Percentiles rank a stretch among this genome's conserved stretches.
Conservation (phyloP, 495 filamentous ascomycete genomes). For the Neurospora hispaniola region DNA sequence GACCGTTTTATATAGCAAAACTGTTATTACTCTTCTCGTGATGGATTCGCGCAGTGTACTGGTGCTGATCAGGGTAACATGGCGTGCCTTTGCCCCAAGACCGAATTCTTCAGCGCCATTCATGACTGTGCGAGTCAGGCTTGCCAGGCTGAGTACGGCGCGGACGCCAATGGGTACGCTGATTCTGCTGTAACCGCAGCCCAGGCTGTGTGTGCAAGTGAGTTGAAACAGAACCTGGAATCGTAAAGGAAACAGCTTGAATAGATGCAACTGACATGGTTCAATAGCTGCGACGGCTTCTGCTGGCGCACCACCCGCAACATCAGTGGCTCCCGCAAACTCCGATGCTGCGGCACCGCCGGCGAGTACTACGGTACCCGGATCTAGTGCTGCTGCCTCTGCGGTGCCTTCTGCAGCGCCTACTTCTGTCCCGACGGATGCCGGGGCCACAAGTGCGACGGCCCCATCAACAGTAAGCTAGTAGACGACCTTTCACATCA, state of each 20-base stretch:
- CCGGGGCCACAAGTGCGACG: background rate
- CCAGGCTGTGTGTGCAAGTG: constrained; percentile 25
- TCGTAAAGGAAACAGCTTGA: background rate
- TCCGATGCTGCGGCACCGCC: constrained; percentile 3
- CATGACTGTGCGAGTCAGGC: constrained; percentile 10
- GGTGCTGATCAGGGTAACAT: constrained; percentile 11
- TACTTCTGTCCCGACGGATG: background rate
- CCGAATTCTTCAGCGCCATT: constrained; percentile 8
- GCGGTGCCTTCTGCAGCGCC: background rate
- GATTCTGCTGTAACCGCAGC: constrained; percentile 8
- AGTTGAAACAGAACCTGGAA: constrained; percentile 9
- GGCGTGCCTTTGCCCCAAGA: constrained; percentile 19
- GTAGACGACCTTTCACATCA: background rate
- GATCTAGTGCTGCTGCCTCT: background rate
- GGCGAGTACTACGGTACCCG: constrained; percentile 6
- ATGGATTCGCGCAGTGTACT: constrained; percentile 2
- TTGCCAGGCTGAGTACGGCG: constrained; percentile 8
- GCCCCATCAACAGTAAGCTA: background rate
- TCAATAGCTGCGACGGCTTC: background rate
- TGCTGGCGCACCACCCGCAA: constrained; percentile 12
- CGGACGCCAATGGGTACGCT: background rate
- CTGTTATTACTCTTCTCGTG: constrained; percentile 11
- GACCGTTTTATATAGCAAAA: constrained; percentile 15
- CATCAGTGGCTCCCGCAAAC: constrained; percentile 1
- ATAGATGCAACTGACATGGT: background rate